Conservation (phyloP, 1,284 basidiomycete species). For the Farysia itapuensis region DNA sequence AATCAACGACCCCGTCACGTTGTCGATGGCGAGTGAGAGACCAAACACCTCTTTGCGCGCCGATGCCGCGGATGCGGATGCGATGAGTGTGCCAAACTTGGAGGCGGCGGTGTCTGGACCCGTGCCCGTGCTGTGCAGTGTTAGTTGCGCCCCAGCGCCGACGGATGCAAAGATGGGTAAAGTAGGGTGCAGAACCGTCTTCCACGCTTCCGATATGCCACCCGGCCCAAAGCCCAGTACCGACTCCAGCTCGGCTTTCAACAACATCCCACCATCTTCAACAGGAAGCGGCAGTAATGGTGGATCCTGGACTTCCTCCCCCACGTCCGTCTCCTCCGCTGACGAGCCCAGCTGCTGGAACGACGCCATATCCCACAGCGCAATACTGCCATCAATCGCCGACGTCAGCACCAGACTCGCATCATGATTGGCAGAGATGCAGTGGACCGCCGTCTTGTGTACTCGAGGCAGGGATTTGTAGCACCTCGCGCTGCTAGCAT, state of each 20-base stretch:
- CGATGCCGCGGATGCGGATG: neutral
- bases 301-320: no score
- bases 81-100: conserved; percentile 6
- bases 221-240: no score
- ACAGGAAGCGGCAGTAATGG: neutral
- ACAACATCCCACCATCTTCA: neutral
- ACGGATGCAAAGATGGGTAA: conserved; percentile 9
- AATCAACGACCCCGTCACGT: conserved; percentile 1
- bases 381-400: conserved; percentile 22
- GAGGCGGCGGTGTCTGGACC: neutral
- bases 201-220: conserved; percentile 28
- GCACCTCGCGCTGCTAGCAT: conserved; percentile 5
- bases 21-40: conserved; percentile 17
- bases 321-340: neutral
- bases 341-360: conserved; percentile 1
- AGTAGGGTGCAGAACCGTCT: conserved; percentile 16
- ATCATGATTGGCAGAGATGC: conserved; percentile 8
- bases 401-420: conserved; percentile 7
- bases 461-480: conserved; percentile 3
- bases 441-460: conserved; percentile 21
- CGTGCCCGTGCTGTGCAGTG: conserved; percentile 3
- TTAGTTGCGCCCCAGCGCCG: conserved; percentile 13
- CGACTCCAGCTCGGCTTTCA: no score
- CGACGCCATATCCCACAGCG: conserved; percentile 13
- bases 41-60: conserved; percentile 18